These are phyloP conservation scores for Eucalyptus polyanthemos DNA, from an alignment of 345 rosid species.

Conservation along the genomic window DNA sequence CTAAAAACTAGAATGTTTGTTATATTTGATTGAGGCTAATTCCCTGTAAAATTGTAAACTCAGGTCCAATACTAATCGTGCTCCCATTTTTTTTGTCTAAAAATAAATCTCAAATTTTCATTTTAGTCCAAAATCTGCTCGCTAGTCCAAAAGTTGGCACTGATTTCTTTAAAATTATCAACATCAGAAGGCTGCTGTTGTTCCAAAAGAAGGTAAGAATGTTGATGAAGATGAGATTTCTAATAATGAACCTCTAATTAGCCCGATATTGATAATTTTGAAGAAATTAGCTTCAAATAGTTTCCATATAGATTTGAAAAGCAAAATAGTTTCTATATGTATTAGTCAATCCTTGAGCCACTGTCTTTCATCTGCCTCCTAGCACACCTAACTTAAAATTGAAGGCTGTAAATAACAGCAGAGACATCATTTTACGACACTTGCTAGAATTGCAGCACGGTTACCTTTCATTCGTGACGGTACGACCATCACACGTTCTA, in stretches of 20 bases:
- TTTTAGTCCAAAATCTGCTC: not conserved
- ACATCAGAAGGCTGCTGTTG: not conserved
- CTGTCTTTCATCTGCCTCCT: not conserved
- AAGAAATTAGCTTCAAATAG: not conserved
- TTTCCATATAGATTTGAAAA: not conserved
- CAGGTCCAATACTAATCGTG: not conserved
- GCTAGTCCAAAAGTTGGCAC: rapidly evolving
- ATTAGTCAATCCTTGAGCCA: not conserved
- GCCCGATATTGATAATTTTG: not conserved
- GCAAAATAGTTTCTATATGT: not conserved
- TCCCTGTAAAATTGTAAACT: not conserved
- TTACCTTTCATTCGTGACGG: not conserved
- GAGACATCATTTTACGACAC: not conserved
- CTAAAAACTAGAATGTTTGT: not conserved
- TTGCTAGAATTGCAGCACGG: not conserved
- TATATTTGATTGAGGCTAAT: not conserved
- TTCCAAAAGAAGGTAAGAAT: not conserved
- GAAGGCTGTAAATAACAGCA: not conserved
- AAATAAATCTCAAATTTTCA: not conserved
- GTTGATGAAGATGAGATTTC: rapidly evolving
- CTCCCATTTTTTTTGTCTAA: not conserved
- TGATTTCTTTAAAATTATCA: not conserved
- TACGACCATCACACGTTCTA: not conserved
- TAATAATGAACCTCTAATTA: not conserved
- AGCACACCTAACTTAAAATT: not conserved